Evolutionary conservation across 805 yeast species (phyloP).

Genomic region (Ogataea minuta): DNA sequence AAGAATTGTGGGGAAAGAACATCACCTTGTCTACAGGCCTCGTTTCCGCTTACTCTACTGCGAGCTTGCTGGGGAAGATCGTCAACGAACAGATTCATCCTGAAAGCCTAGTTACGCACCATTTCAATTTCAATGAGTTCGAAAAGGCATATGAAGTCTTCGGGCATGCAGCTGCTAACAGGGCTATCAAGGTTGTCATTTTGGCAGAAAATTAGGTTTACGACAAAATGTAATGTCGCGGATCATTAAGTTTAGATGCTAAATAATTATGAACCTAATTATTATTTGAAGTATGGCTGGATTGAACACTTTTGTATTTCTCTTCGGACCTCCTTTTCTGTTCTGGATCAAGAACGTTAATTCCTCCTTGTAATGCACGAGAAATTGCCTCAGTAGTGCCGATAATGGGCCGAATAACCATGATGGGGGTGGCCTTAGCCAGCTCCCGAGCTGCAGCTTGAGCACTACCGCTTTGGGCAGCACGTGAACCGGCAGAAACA

Average conservation of each 20-base stretch:
- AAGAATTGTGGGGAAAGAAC: slow-evolving; percentile 46
- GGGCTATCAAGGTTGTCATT: slow-evolving; percentile 51
- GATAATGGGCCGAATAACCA: slow-evolving; percentile 77
- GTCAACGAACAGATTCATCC: slow-evolving; percentile 42
- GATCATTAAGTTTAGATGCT: background rate
- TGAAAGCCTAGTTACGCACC: slow-evolving; percentile 55
- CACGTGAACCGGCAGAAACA: slow-evolving; percentile 54
- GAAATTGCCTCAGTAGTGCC: slow-evolving; percentile 92
- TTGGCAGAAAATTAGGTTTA: slow-evolving; percentile 15
- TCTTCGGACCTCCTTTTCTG: slow-evolving; percentile 59
- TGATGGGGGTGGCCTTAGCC: slow-evolving; percentile 75
- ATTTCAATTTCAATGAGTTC: slow-evolving; percentile 53
- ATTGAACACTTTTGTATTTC: slow-evolving; percentile 48
- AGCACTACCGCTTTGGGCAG: slow-evolving; percentile 63
- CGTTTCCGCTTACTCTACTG: slow-evolving; percentile 46
- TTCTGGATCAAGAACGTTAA: slow-evolving; percentile 73
- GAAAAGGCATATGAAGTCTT: slow-evolving; percentile 62
- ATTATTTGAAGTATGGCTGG: background rate
- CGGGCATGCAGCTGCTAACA: slow-evolving; percentile 48
- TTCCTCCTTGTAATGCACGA: slow-evolving; percentile 76
- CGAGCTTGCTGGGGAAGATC: slow-evolving; percentile 37
- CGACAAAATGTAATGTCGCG: background rate
- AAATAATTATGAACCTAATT: background rate
- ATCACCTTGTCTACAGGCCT: slow-evolving; percentile 47
- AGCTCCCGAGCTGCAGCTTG: slow-evolving; percentile 66